Evolutionary conservation across 2,329 filamentous ascomycete species (phyloP).

Genomic region (Didymella segeticola): DNA sequence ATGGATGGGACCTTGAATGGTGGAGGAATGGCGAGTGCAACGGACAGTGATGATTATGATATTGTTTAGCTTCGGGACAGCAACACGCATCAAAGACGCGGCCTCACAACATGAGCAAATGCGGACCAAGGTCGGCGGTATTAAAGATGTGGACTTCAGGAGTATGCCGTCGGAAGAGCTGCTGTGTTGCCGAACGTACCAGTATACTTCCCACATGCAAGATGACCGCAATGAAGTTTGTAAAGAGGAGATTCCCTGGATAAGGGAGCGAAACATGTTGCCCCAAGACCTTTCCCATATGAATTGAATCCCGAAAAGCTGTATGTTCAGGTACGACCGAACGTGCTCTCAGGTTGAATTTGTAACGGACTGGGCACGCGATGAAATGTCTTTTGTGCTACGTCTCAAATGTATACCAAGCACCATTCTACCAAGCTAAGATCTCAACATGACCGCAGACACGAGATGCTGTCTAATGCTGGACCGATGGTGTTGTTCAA

Average conservation of each 20-base stretch:
- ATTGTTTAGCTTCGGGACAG: neutral
- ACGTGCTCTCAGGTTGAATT: too few relatives aligned
- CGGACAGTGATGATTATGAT: neutral
- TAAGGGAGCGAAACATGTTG: too few relatives aligned
- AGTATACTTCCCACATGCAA: neutral
- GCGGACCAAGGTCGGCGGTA: neutral
- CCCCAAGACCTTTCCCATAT: too few relatives aligned
- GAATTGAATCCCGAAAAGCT: too few relatives aligned
- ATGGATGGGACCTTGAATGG: neutral
- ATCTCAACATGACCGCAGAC: too few relatives aligned
- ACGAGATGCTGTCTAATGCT: too few relatives aligned
- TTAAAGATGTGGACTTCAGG: neutral
- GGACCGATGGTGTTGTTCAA: neutral
- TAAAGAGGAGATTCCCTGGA: too few relatives aligned
- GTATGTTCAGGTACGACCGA: too few relatives aligned
- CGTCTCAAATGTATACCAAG: too few relatives aligned
- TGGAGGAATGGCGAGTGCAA: neutral
- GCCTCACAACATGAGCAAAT: constrained; percentile 1
- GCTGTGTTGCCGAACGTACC: neutral
- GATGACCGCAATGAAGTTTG: neutral
- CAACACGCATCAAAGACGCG: neutral
- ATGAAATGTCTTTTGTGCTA: too few relatives aligned
- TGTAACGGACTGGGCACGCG: too few relatives aligned
- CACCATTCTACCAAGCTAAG: too few relatives aligned
- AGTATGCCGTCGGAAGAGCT: neutral